Evolutionary conservation across 305 asterid species (phyloP), one percentile per base, ranked within the genome.

Genomic region (Fraxinus greggii): DNA sequence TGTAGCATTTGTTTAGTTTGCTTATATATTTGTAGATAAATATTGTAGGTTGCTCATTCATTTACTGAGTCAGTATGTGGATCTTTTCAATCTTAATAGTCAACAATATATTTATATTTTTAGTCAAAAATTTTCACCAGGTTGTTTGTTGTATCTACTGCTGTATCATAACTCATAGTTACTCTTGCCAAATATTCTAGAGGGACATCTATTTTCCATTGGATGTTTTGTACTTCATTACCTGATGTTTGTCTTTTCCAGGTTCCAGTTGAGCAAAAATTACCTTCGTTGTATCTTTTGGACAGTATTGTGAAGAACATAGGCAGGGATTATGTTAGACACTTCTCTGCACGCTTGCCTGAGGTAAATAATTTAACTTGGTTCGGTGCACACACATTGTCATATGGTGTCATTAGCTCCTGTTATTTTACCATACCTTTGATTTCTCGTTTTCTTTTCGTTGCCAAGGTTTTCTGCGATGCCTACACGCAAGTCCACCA

Each of bases 271-370:
- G 98, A 94, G 75, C 98, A 93, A 76, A 96, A 96, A 79, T 88
- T 96, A 72, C 98, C 99, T 69, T 91, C 94, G 78, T 81, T 96
- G 78, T 96, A 94, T 88, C 98, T 96, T 86, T 89, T 96, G 92
- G 98, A 94, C 82, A 96, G 98, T 89, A 92, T 96, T 29, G 99
- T 93, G 83, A 96, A 96, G 91, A 96, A 96, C 83, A 92, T 96
- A 73, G 99, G 99, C 85, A 88, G 92, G 86, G 98, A 92, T 24
- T 96, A 93, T 81, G 84, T 89, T 80, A 89, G 77, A 74, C 86
- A 92, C 88, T 93, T 96, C 85, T 89, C 97, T 74, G 74, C 88
- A 61, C 93, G 88, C 88, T 89, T 96, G 87, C 96, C 98, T 80
- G 98, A 92, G 93, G 99, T 96, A 84, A 80, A 79, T 79, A 24